Evolutionary conservation across 257 asterid genomes (phyloP), one percentile per base, ranked within the genome.

Genomic region (Przewalskia tangutica): DNA sequence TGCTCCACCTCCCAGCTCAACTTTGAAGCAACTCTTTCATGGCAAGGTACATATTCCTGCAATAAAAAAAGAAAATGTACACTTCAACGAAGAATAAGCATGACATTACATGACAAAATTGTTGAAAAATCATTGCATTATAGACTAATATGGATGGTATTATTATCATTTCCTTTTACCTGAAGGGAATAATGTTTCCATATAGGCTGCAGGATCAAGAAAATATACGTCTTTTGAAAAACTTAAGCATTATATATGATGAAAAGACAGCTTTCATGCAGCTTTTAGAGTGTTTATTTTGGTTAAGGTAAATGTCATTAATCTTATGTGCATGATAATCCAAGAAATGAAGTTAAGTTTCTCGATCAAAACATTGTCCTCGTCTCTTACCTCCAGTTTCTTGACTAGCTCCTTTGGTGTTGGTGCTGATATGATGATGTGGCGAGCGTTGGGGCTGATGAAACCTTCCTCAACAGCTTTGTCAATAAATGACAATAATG

Each of bases 391-490:
- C 98, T 95, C 99, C 86, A 95, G 53, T 85, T 93, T 92, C 90
- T 89, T 91, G 88, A 95, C 97, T 23, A 95, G 91, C 78, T 95
- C 97, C 84, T 85, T 89, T 48, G 98, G 86, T 8, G 97, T 89
- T 20, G 98, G 93, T 50, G 99, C 98, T 32, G 99, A 95, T 0
- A 95, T 89, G 68, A 95, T 92, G 81, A 95, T 95, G 82, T 95
- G 94, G 11, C 99, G 98, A 70, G 99, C 99, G 42, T 48, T 92
- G 2, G 97, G 97, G 83, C 89, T 77, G 79, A 95, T 91, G 88
- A 95, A 95, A 18, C 97, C 99, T 87, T 95, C 98, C 87, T 92
- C 94, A 0, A 94, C 98, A 7, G 98, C 98, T 87, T 93, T 90
- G 90, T 94, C 98, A 7, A 94, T 90, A 89, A 95, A 95, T 3